These are phyloP conservation scores for Dimargaris xerosporica DNA, from an alignment of 192 early-diverging fungal species.

Conservation along the genomic window DNA sequence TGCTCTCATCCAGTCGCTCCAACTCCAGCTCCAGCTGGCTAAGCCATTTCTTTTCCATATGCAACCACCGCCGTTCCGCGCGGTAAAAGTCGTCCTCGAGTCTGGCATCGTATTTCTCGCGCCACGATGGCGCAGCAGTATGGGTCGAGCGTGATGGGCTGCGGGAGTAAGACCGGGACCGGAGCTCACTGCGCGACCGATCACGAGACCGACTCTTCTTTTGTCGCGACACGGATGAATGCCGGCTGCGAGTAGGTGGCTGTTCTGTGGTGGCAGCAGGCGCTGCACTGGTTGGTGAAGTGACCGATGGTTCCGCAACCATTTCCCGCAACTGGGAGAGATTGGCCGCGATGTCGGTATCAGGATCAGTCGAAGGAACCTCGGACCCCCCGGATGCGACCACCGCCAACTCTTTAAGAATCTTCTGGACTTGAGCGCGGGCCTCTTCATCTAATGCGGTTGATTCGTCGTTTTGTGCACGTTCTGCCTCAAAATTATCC, in stretches of 20 bases:
- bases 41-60: slow-evolving; percentile 12
- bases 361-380: neutral
- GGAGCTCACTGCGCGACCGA: neutral
- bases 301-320: neutral
- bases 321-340: neutral
- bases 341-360: neutral
- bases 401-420: neutral
- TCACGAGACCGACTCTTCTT: neutral
- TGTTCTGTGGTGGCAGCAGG: neutral
- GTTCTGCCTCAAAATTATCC: neutral
- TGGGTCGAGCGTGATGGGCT: neutral
- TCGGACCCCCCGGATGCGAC: too few relatives aligned
- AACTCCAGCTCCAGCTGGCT: slow-evolving; percentile 24
- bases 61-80: neutral
- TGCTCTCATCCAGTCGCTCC: slow-evolving; percentile 19
- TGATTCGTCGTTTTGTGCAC: neutral
- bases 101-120: neutral
- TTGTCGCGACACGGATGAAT: too few relatives aligned
- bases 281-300: neutral
- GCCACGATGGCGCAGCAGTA: neutral
- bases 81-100: neutral
- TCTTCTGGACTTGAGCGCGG: neutral
- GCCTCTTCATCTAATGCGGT: neutral
- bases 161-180: neutral
- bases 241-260: neutral